phyloP scores from a whole-genome alignment of 2,329 filamentous ascomycete genomes.

The Stromatinia cepivora region DNA sequence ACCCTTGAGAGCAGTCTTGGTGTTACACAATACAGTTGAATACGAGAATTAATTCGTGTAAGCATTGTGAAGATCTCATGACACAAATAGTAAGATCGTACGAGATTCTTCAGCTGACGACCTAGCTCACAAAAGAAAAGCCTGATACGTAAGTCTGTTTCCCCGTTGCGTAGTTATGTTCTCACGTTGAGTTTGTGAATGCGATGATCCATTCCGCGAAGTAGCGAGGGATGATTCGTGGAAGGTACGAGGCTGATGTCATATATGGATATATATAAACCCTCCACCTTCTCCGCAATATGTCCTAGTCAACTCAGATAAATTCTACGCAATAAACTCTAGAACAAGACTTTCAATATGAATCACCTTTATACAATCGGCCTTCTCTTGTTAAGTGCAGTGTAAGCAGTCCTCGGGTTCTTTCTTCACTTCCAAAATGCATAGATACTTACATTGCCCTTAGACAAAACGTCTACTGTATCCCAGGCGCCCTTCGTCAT shows the following conservation, averaged over 20 bases:
- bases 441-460: background rate
- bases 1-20: background rate
- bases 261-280: background rate
- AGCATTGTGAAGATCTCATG: conserved; percentile 1
- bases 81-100: background rate
- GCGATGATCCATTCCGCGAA: conserved; percentile 20
- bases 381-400: conserved; percentile 6
- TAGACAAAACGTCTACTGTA: conserved; percentile 8
- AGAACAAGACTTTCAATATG: conserved; percentile 6
- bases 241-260: conserved; percentile 2
- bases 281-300: background rate
- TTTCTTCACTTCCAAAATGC: background rate
- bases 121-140: background rate
- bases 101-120: conserved; percentile 9
- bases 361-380: conserved; percentile 2
- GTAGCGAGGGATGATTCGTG: conserved; percentile 4
- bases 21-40: conserved; percentile 1
- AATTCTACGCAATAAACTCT: background rate
- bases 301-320: background rate
- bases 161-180: background rate
- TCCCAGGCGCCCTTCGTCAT: conserved; percentile 9
- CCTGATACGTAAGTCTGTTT: background rate
- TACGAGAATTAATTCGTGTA: conserved; percentile 5
- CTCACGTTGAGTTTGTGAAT: background rate
- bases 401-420: conserved; percentile 1